Base-by-base conservation (phyloP, 208 protist species). In the Crithidia acanthocephali region DNA sequence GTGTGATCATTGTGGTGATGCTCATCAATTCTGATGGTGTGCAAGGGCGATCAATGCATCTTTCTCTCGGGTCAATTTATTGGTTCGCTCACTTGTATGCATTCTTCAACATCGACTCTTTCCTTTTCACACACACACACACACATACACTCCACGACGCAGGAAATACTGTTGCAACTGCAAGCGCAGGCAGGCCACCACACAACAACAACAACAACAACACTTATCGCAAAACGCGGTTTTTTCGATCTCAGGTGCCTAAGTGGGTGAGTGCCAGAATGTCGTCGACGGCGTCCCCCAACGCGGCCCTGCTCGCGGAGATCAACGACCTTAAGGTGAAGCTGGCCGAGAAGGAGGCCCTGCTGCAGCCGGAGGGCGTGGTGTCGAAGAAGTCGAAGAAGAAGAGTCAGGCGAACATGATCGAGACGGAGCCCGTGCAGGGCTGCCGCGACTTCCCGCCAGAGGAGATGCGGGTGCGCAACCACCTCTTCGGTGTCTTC, bases 391-490 rank as follows among this genome's bases (percentile, higher is more conserved):
- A 86, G 74, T 53, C 88, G 1, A 95, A 97, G 76, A 96, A 96
- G 76, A 97, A 97, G 76, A 92, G 90, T 53, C 87, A 93, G 78
- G 74, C 84, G 4, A 87, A 88, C 66, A 88, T 91, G 81, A 94
- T 98, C 64, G 87, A 92, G 44, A 93, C 85, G 44, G 91, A 98
- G 64, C 96, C 96, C 5, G 91, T 98, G 22, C 89, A 97, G 68
- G 97, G 97, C 55, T 96, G 90, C 47, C 91, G 97, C 40, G 97
- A 99, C 88, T 99, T 99, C 68, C 92, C 92, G 22, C 97, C 97
- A 2, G 94, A 98, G 69, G 92, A 97, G 63, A 98, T 99, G 96
- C 89, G 95, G 20, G 27, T 87, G 45, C 88, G 95, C 47, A 90
- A 84, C 55, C 91, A 95, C 86, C 82, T 99, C 35, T 99, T 99